A percentile compares a stretch with the other conserved stretches of the same genome.
phyloP scores from a whole-genome alignment of 163 green algal genomes.

The Scenedesmus sp. region DNA sequence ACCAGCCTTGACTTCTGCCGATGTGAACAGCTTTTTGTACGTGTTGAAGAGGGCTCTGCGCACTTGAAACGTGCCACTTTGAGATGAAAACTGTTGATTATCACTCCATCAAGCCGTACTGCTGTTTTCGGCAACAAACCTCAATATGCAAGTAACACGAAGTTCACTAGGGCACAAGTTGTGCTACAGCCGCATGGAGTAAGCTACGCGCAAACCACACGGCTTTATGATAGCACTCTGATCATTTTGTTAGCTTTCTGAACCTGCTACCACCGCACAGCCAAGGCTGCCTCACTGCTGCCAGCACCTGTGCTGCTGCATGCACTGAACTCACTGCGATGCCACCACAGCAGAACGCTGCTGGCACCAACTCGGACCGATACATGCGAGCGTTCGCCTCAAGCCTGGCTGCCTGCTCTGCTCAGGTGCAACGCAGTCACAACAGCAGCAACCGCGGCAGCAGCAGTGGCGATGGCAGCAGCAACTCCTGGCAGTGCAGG shows the following conservation, averaged over 20 bases:
- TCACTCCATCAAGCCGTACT: not conserved
- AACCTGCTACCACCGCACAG: not conserved
- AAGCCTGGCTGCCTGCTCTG: conserved; percentile 41
- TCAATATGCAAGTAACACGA: not conserved
- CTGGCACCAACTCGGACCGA: conserved; percentile 19
- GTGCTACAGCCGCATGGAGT: not conserved
- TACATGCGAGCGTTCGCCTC: conserved; percentile 49
- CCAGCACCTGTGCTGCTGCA: not conserved
- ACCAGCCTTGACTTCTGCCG: not conserved
- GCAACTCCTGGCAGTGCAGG: not conserved
- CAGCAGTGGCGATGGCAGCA: not conserved
- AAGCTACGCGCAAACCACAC: not conserved
- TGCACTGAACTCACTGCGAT: conserved; percentile 4
- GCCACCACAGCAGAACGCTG: conserved; percentile 4
- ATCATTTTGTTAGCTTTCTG: not conserved
- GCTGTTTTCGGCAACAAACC: not conserved
- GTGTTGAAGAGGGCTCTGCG: no score
- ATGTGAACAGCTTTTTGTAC: no score
- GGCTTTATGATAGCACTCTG: not conserved
- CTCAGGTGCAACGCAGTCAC: conserved; percentile 5
- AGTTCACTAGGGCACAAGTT: not conserved
- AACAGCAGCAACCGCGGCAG: not conserved
- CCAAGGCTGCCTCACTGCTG: not conserved
- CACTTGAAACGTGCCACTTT: no score
- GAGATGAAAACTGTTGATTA: no score